Base-by-base conservation (phyloP, 2,329 filamentous ascomycete species). In the Microdochium nivale region DNA sequence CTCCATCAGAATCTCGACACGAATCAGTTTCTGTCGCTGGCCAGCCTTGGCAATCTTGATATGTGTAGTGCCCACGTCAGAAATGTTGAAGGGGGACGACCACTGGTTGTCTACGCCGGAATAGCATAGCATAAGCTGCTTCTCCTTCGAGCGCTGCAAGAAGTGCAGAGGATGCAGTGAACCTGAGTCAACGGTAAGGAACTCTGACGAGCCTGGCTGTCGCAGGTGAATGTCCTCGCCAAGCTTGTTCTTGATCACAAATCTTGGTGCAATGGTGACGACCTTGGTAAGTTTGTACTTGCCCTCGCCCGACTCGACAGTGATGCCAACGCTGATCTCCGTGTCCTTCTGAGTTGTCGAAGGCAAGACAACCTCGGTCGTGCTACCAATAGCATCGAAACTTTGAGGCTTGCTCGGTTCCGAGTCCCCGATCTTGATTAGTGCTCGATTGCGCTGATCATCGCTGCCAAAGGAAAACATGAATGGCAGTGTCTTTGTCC, bases 211-310 rank as follows among this genome's bases (percentile, higher is more conserved):
- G 40, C 90, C 92, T 13, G 92, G 90, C 66, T 99, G 94, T 43
- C 94, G 84, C 25, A 96, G 86, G 60, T 94, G 84, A 54, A 99
- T 81, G 52, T 94, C 88, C 64, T 99, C 92, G 25, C 80, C 84
- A 51, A 96, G 77, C 68, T 90, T 92, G 73, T 96, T 99, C 67
- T 96, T 91, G 57, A 99, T 75, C 51, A 99, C 86, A 63, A 96
- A 99, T 24, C 94, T 83, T 25, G 95, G 94, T 0, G 94, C 85
- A 40, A 99, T 80, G 1, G 91, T 96, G 25, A 99, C 88, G 13
- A 96, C 87, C 71, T 96, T 97, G 19, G 90, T 95, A 75, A 99
- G 77, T 68, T 96, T 97, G 74, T 97, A 99, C 70, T 99, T 99
- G 61, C 94, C 94, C 62, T 96, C 87, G 11, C 94, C 94, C 53